Conservation (phyloP, 192 early-diverging fungal genomes). For the Backusella liffmaniae region DNA sequence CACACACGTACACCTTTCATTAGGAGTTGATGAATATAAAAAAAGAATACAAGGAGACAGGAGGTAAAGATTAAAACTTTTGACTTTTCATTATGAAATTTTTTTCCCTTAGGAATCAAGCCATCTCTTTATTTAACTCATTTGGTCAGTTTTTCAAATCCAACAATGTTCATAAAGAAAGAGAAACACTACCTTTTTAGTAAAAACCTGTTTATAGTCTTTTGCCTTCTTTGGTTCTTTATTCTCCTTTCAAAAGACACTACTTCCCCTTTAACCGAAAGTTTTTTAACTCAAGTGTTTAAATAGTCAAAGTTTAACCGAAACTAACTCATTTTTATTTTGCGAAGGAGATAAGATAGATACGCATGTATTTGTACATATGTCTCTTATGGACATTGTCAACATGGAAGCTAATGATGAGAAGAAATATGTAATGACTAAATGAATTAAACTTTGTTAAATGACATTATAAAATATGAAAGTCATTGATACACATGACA, state of each 20-base stretch:
- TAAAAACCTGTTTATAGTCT: conserved; percentile 7
- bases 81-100: conserved; percentile 6
- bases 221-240: not conserved
- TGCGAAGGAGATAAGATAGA: not conserved
- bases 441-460: not conserved
- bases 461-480: not conserved
- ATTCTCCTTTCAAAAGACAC: not conserved
- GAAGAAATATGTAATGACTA: not conserved
- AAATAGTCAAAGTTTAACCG: conserved; percentile 8
- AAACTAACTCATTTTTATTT: not conserved
- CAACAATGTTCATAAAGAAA: conserved; percentile 9
- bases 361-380: not conserved
- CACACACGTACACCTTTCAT: not conserved
- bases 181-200: conserved; percentile 3
- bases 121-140: not conserved
- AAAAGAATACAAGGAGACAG: conserved; percentile 6
- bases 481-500: not conserved
- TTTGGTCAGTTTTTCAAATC: conserved; percentile 1
- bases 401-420: not conserved
- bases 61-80: conserved; percentile 9
- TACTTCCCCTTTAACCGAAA: not conserved
- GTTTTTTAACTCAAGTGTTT: not conserved
- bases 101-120: conserved; percentile 4
- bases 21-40: conserved; percentile 9
- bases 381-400: not conserved